phyloP scores from a whole-genome alignment of 2,329 filamentous ascomycete genomes.

The Dothideomycetes sp. region DNA sequence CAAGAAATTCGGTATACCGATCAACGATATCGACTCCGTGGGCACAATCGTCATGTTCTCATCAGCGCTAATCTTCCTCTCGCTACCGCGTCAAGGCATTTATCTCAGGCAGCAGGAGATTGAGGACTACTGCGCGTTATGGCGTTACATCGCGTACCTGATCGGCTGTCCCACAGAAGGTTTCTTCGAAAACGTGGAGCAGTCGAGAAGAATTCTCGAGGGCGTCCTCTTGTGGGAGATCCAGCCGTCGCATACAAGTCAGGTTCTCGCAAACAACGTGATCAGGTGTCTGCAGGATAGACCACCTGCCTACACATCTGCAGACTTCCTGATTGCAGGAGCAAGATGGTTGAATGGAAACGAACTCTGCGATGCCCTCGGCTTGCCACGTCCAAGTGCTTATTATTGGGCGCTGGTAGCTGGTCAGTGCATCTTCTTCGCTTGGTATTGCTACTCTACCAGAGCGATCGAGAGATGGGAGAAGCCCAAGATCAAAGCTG shows the following conservation, averaged over 20 bases:
- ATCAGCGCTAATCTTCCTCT: constrained; percentile 56
- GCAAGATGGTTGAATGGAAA: constrained; percentile 63
- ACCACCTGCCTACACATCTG: constrained; percentile 56
- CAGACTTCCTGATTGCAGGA: constrained; percentile 58
- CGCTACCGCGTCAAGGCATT: constrained; percentile 64
- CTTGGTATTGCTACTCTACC: constrained; percentile 44
- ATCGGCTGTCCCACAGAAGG: constrained; percentile 56
- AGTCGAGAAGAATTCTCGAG: constrained; percentile 58
- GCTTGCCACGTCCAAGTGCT: constrained; percentile 45
- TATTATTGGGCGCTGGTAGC: constrained; percentile 54
- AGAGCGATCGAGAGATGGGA: constrained; percentile 42
- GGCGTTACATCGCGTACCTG: constrained; percentile 64
- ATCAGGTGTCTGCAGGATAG: constrained; percentile 57
- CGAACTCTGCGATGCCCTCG: constrained; percentile 51
- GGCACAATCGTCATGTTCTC: constrained; percentile 65
- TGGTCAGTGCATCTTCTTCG: constrained; percentile 60
- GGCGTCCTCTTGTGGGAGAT: constrained; percentile 58
- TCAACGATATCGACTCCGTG: constrained; percentile 68
- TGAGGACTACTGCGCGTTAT: constrained; percentile 62
- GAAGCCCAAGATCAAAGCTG: constrained; percentile 41
- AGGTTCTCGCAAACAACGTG: constrained; percentile 64
- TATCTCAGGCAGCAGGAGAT: constrained; percentile 53
- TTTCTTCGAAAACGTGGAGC: constrained; percentile 47
- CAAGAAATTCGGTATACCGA: constrained; percentile 52
- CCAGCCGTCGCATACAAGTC: constrained; percentile 52